Conservation (phyloP, 345 rosid species). For the Iberis pinnata region DNA sequence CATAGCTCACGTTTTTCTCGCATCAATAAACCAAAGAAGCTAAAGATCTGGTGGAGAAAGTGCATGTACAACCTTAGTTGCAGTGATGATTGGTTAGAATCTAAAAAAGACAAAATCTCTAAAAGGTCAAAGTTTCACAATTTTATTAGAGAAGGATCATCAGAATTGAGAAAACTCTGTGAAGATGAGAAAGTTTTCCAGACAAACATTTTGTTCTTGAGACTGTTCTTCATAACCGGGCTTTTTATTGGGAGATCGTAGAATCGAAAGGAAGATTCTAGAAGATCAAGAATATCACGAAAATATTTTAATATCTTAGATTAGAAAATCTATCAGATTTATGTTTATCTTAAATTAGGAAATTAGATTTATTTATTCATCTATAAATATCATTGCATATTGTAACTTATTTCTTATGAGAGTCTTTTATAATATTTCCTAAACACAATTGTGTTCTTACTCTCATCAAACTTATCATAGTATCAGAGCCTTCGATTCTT, state of each 20-base stretch:
- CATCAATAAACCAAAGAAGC: slow-evolving; percentile 92
- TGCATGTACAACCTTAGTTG: slow-evolving; percentile 94
- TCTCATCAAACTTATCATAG: too few relatives aligned
- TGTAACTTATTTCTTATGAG: too few relatives aligned
- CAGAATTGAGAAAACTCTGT: slow-evolving; percentile 92
- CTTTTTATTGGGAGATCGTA: slow-evolving; percentile 56
- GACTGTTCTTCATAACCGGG: slow-evolving; percentile 68
- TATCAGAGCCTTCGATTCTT: too few relatives aligned
- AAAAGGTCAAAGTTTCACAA: slow-evolving; percentile 86
- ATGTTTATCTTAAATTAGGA: too few relatives aligned
- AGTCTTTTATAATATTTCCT: too few relatives aligned
- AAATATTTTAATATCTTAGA: too few relatives aligned
- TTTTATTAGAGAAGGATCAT: slow-evolving; percentile 85
- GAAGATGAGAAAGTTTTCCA: slow-evolving; percentile 70
- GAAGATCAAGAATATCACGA: slow-evolving; percentile 47
- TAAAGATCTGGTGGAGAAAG: slow-evolving; percentile 94
- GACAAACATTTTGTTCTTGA: slow-evolving; percentile 97
- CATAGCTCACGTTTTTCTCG: slow-evolving; percentile 62
- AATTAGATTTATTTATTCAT: too few relatives aligned
- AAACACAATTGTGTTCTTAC: too few relatives aligned
- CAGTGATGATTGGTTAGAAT: slow-evolving; percentile 90
- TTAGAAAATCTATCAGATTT: too few relatives aligned
- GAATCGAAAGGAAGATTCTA: slow-evolving; percentile 46
- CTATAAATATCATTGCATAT: too few relatives aligned
- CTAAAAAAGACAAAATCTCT: slow-evolving; percentile 69